phyloP scores from a whole-genome alignment of 257 asterid species.

The Fraxinus quadrangulata region DNA sequence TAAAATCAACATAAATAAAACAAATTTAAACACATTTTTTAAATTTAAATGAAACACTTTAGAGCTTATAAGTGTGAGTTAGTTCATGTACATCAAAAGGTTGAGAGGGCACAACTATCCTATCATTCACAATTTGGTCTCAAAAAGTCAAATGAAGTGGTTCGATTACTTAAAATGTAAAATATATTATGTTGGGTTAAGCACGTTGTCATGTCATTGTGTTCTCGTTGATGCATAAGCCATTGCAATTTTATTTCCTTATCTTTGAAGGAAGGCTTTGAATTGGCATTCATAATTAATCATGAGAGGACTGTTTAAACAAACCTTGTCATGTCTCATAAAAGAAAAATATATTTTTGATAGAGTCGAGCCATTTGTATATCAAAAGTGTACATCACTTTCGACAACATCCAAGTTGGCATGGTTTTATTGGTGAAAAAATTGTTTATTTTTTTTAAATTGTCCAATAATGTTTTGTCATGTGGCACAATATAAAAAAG shows the following conservation, averaged over 20 bases:
- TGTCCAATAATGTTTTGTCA: too few species aligned
- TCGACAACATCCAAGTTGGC: too few species aligned
- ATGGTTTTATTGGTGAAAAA: too few species aligned
- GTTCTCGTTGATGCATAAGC: background rate
- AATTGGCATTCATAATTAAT: background rate
- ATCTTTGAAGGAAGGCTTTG: background rate
- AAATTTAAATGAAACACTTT: background rate
- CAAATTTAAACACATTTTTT: too few species aligned
- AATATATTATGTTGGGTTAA: background rate
- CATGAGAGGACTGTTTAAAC: background rate
- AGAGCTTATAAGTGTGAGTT: background rate
- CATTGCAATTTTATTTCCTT: slow-evolving; percentile 1
- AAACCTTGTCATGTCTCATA: background rate
- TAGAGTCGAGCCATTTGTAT: too few species aligned
- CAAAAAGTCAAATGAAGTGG: background rate
- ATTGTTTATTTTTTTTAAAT: too few species aligned
- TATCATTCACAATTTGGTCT: background rate
- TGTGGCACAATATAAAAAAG: too few species aligned
- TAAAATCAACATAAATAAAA: too few species aligned
- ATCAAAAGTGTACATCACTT: too few species aligned
- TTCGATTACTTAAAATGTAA: background rate
- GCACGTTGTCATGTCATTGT: background rate
- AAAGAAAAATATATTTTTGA: background rate
- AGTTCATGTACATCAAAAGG: background rate
- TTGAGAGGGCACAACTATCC: background rate